Base-by-base conservation (phyloP, 108 stramenopile species). In the Skeletonema grethae region DNA sequence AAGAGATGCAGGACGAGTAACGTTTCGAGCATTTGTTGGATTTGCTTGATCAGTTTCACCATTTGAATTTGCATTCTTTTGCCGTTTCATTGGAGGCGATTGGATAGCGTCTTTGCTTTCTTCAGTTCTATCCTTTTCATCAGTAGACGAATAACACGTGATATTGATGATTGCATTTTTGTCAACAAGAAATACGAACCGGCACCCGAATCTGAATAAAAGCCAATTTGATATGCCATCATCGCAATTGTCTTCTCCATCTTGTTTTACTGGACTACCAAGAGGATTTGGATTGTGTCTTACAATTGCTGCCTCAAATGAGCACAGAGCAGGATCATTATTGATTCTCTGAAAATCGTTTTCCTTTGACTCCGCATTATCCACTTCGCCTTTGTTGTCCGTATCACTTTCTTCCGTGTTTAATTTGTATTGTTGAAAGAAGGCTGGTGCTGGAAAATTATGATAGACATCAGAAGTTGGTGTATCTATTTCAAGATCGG, bases 291-390 rank as follows among this genome's bases (percentile, higher is more conserved):
- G 22, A 24, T 43, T 30, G 50, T 64, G 57, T 32, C 70, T 53
- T 16, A 78, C 25, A 18, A 78, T 78, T 30, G 65, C 70, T 20
- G 57, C 61, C 53, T 78, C 70, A 59, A 78, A 71, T 43, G 77
- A 66, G 65, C 77, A 78, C 5, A 78, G 29, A 0, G 77, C 46
- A 34, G 77, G 77, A 67, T 78, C 77, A 36, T 70, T 71, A 43
- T 78, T 78, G 53, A 67, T 31, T 31, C 48, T 18, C 7, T 56
- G 36, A 15, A 48, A 30, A 45, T 56, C 32, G 25, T 1, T 43
- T 36, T 59, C 29, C 5, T n/a, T 36, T 16, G 3, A 0, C 38
- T 63, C 20, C 36, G 7, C 22, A 39, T 45, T 3, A n/a, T 39
- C 8, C 0, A 10, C 9, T 11, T 38, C 36, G 1, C 8, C 0